Base-by-base conservation (phyloP, 2,329 filamentous ascomycete species). In the Colletotrichum chrysophilum region DNA sequence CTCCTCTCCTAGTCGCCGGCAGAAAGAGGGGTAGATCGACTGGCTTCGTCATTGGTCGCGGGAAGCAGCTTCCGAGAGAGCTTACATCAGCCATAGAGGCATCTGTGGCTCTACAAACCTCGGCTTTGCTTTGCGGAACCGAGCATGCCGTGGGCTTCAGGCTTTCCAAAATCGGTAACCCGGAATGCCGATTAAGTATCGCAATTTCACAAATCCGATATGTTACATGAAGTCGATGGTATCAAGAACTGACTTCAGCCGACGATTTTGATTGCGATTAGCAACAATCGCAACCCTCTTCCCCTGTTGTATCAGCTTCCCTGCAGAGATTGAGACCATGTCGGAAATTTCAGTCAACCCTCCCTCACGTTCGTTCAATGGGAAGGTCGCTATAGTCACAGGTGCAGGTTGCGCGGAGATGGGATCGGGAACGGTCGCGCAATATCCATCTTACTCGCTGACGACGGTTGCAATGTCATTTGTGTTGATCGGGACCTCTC, bases 351-450 rank as follows among this genome's bases (percentile, higher is more conserved):
- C 70, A 4, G 34, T 30, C 55, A 66, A 69, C 26, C 79, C 80
- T 28, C 81, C 81, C 2, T 78, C 77, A 12, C 80, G 81, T 16
- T 78, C 76, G 48, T 77, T 83, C 38, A 68, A 65, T 13, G 81
- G 80, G 69, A 81, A 78, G 48, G 79, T 80, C 5, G 88, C 89
- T 60, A 90, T 93, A 68, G 87, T 92, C 32, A 91, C 90, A 0
- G 91, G 91, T n/a, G 91, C 91, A 16, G 90, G 91, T 18, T 89
- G 88, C 69, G 82, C 85, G 8, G 87, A 34, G 87, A 91, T 55
- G 91, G 90, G 1, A 90, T 93, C 60, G 91, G 91, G 6, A 93
- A 93, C 77, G 91, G 90, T 0, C 87, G 88, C 43, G 91, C 88
- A 1, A 88, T 89, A 70, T 88, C 91, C 4, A 89, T 93, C 60